phyloP scores from a whole-genome alignment of 306 rosid species.

The Argentina anserina region DNA sequence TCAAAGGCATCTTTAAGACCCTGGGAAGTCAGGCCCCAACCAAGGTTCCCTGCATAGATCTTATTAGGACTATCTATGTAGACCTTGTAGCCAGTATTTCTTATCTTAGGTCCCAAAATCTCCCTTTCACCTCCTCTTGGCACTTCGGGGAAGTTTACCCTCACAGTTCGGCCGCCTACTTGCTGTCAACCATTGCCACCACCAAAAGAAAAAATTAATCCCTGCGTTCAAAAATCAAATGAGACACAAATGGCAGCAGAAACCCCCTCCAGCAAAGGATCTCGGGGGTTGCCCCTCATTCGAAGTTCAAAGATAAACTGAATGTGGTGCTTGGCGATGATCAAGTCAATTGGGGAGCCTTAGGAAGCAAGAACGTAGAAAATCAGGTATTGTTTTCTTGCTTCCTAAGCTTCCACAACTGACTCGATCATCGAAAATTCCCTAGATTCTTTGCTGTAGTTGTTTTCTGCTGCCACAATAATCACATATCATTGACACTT shows the following conservation, averaged over 20 bases:
- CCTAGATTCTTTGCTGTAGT: background rate
- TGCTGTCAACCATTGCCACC: conserved; percentile 49
- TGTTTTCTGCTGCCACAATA: background rate
- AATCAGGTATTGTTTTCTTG: background rate
- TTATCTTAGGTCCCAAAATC: conserved; percentile 55
- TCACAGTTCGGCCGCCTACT: conserved; percentile 74
- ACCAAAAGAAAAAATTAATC: background rate
- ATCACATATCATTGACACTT: conserved; percentile 19
- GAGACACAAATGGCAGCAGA: background rate
- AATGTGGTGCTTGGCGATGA: background rate
- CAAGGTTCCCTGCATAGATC: conserved; percentile 90
- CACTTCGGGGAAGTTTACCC: conserved; percentile 90
- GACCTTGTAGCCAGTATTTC: conserved; percentile 44
- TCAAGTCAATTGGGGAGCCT: background rate
- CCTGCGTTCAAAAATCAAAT: background rate
- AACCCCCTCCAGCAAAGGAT: background rate
- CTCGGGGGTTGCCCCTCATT: background rate
- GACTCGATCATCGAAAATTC: background rate
- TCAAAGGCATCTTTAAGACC: conserved; percentile 75
- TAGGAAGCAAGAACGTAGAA: background rate
- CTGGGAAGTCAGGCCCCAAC: conserved; percentile 74
- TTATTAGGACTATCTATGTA: conserved; percentile 82
- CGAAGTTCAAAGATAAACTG: background rate
- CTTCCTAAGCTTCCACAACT: background rate
- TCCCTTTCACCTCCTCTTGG: conserved; percentile 92